A percentile compares a stretch with the other conserved stretches of the same genome.
These are phyloP conservation scores for Botrytis deweyae DNA, from an alignment of 2,329 filamentous ascomycete species.

Conservation along the genomic window DNA sequence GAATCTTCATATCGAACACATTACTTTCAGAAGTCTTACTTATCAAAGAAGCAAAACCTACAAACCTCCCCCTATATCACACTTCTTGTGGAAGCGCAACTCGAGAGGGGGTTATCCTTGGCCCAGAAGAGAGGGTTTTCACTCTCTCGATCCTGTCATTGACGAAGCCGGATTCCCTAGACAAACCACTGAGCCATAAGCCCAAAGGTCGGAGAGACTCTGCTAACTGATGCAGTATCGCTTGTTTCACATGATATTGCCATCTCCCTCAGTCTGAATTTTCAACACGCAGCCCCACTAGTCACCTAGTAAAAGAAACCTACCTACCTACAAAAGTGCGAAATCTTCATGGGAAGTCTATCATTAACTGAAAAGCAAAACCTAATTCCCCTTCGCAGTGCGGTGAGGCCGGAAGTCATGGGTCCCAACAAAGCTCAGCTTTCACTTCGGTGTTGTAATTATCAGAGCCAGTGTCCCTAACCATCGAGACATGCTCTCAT, in stretches of 20 bases:
- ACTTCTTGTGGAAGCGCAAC: no score
- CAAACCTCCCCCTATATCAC: no score
- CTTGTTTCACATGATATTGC: neutral
- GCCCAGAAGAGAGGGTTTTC: no score
- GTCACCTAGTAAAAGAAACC: neutral
- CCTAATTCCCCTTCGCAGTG: no score
- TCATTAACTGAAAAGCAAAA: neutral
- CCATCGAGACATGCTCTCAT: no score
- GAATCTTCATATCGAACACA: no score
- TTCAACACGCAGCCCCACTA: neutral
- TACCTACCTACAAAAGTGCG: no score
- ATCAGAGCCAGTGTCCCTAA: neutral
- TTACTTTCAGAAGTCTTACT: no score
- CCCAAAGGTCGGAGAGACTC: neutral
- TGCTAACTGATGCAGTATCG: no score
- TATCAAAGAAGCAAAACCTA: no score
- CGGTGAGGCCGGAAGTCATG: neutral
- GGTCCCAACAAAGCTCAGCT: neutral
- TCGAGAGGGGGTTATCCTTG: no score
- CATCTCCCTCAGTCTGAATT: neutral
- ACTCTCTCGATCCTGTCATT: no score
- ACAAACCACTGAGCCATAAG: neutral
- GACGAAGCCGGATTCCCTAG: neutral
- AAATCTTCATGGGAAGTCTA: neutral
- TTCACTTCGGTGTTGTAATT: neutral